Percentiles rank a stretch among this genome's conserved stretches.
phyloP scores from a whole-genome alignment of 106 monocot genomes.

The Acorus gramineus region DNA sequence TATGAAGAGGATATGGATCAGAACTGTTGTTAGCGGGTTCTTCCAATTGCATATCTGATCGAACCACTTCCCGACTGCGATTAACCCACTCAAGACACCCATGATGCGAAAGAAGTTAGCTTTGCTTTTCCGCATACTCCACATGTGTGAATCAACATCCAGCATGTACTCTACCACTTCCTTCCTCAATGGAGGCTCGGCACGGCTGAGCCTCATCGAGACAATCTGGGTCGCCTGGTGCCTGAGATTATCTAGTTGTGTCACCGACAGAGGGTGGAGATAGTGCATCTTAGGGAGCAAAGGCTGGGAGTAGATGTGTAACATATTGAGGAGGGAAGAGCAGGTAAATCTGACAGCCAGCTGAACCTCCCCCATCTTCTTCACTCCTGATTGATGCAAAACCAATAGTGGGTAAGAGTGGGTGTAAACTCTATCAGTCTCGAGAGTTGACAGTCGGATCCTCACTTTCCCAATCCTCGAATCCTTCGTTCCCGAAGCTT shows the following conservation, averaged over 20 bases:
- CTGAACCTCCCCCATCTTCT: no score
- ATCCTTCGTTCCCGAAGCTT: not conserved
- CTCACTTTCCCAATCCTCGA: not conserved
- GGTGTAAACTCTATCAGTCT: no score
- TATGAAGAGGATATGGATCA: constrained; percentile 9
- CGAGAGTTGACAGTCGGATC: no score
- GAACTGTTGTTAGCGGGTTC: constrained; percentile 2
- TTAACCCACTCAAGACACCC: constrained; percentile 1
- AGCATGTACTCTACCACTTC: constrained; percentile 5
- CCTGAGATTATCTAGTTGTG: not conserved
- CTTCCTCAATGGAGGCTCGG: constrained; percentile 4
- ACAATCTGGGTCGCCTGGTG: constrained; percentile 6
- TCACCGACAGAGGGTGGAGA: not conserved
- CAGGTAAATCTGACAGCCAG: no score
- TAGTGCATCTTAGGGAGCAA: constrained; percentile 10
- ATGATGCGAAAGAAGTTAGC: constrained; percentile 6
- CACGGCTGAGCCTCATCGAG: constrained; percentile 1
- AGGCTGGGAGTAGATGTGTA: no score
- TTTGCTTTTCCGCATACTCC: constrained; percentile 13
- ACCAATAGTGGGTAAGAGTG: no score
- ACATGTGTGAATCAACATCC: constrained; percentile 11
- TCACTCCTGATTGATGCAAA: no score
- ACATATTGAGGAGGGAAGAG: no score
- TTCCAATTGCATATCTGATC: constrained; percentile 5
- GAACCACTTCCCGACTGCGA: constrained; percentile 9